phyloP scores from a whole-genome alignment of 2,329 filamentous ascomycete species.

The Phoma sp. region DNA sequence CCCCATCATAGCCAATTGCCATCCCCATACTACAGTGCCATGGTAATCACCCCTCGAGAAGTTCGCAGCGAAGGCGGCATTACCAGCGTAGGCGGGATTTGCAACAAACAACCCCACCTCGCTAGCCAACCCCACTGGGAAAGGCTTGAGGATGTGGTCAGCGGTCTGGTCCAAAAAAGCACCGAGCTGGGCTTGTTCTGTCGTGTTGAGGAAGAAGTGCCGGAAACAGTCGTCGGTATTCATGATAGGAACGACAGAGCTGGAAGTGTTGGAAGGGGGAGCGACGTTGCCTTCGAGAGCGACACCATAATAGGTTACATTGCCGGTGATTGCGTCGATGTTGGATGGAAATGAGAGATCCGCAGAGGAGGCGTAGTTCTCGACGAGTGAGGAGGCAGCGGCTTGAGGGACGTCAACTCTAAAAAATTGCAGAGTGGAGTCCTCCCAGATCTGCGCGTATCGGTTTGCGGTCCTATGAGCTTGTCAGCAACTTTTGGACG shows the following conservation, averaged over 20 bases:
- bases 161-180: slow-evolving; percentile 64
- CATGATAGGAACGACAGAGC: slow-evolving; percentile 62
- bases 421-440: slow-evolving; percentile 66
- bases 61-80: slow-evolving; percentile 52
- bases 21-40: slow-evolving; percentile 70
- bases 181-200: slow-evolving; percentile 63
- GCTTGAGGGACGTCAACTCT: slow-evolving; percentile 52
- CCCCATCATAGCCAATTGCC: slow-evolving; percentile 70
- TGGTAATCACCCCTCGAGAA: slow-evolving; percentile 67
- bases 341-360: slow-evolving; percentile 56
- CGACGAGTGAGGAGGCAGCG: slow-evolving; percentile 56
- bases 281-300: slow-evolving; percentile 57
- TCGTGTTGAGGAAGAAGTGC: slow-evolving; percentile 67
- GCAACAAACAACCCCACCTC: slow-evolving; percentile 64
- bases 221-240: slow-evolving; percentile 71
- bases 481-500: too few species aligned
- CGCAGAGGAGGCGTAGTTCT: slow-evolving; percentile 55
- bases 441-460: slow-evolving; percentile 69
- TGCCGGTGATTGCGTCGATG: slow-evolving; percentile 49
- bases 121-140: slow-evolving; percentile 65
- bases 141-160: slow-evolving; percentile 63
- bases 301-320: slow-evolving; percentile 63
- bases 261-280: slow-evolving; percentile 43
- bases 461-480: slow-evolving; percentile 24
- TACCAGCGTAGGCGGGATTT: slow-evolving; percentile 64